Evolutionary conservation across 345 rosid genomes (phyloP).

Genomic region (Eucalyptus sp.): DNA sequence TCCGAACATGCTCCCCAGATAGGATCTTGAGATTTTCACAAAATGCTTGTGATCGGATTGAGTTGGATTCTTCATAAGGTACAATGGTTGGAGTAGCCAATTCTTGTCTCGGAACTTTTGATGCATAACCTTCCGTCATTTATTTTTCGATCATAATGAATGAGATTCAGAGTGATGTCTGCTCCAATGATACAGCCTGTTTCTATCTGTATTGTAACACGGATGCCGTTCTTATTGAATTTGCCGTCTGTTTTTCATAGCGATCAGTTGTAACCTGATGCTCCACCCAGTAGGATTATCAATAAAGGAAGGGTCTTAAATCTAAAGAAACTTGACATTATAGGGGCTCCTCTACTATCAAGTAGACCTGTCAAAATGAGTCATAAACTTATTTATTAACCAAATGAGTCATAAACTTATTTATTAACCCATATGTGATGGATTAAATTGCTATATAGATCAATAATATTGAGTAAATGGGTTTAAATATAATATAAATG

Average conservation of each 20-base stretch:
- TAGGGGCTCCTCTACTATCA: not conserved
- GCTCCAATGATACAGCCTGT: not conserved
- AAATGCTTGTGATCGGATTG: not conserved
- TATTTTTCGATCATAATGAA: not conserved
- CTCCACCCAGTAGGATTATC: not conserved
- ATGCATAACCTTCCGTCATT: not conserved
- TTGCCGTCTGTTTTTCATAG: not conserved
- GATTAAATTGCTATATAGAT: too few species aligned
- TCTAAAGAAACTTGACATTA: not conserved
- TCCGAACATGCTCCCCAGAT: not conserved
- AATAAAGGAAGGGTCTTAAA: not conserved
- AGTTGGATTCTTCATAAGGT: not conserved
- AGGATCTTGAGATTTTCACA: not conserved
- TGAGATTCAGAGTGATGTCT: not conserved
- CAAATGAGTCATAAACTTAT: too few species aligned
- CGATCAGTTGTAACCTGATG: not conserved
- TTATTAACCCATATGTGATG: too few species aligned
- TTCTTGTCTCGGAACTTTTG: not conserved
- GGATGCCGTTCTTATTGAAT: not conserved
- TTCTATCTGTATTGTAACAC: not conserved
- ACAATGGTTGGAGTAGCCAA: not conserved
- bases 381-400: too few species aligned
- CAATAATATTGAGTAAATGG: too few species aligned
- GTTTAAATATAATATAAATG: not conserved
- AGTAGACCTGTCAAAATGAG: not conserved